Evolutionary conservation across 805 yeast species (phyloP), one percentile per base, ranked within the genome.

Genomic region (Yamadazyma akitaensis): DNA sequence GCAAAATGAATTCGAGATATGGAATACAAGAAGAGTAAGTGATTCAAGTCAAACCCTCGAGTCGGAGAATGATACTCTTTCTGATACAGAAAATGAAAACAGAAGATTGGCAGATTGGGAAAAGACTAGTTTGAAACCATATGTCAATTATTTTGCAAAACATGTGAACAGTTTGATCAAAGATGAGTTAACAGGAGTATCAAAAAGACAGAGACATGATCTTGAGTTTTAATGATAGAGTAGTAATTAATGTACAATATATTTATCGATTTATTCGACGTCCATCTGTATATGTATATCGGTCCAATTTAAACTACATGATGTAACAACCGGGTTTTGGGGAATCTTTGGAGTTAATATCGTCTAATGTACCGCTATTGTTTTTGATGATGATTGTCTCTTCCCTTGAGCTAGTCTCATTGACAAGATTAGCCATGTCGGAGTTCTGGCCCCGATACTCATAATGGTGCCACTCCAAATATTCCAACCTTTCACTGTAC

Each of bases 381-480:
- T 69, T 70, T 49, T 65, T 69, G 43, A 70, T 59, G 21, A 70
- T 58, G 16, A 68, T 60, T 1, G 70, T 68, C 39, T 66, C 70
- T 26, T 56, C 59, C 14, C 45, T 46, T 18, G 36, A 28, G 3
- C 37, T n/a, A 7, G 42, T 1, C n/a, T 45, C 49, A 31, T 47
- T 38, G 14, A 47, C 49, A 18, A 43, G 38, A 8, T 52, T 43
- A 2, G 49, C 53, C 30, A 54, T 54, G 8, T 50, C 57, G 5
- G 24, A 17, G 18, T 28, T 40, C 2, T 25, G 35, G 13, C 10
- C 24, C 3, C 36, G 13, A 5, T 28, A 21, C 7, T 38, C 43
- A 37, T 40, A 42, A 58, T 87, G 94, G 56, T 72, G 72, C 97
- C 97, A 89, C 55, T 79, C 83, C 37, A 89, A 61, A 28, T 79